Percentiles rank a stretch among this genome's conserved stretches.
These are phyloP conservation scores for Umbilicaria muhlenbergii DNA, from an alignment of 495 filamentous ascomycete genomes.

Conservation along the genomic window DNA sequence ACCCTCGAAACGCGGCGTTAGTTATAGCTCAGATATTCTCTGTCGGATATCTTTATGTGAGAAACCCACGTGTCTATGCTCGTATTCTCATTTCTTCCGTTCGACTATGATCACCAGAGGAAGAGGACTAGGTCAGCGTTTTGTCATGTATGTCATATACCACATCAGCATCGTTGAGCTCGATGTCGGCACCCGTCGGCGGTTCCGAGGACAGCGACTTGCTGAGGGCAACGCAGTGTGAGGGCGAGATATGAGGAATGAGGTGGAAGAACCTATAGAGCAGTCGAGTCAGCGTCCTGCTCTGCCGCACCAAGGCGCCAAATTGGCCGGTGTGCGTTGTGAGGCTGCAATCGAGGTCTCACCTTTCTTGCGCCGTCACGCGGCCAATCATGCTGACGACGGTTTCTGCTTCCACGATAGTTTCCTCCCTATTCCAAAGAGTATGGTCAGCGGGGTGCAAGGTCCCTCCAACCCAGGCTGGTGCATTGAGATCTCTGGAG, in stretches of 20 bases:
- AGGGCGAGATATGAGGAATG: conserved; percentile 18
- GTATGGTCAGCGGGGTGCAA: background rate
- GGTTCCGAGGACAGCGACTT: conserved; percentile 21
- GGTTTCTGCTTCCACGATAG: conserved; percentile 33
- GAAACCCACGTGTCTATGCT: conserved; percentile 38
- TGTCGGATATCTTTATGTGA: conserved; percentile 1
- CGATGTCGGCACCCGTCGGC: conserved; percentile 19
- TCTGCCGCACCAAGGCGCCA: background rate
- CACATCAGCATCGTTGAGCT: conserved; percentile 22
- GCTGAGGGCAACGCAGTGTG: conserved; percentile 24
- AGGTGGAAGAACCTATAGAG: conserved; percentile 22
- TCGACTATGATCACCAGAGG: conserved; percentile 31
- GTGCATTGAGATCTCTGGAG: background rate
- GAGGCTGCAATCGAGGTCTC: conserved; percentile 12
- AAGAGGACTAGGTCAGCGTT: conserved; percentile 39
- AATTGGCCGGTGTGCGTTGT: conserved; percentile 8
- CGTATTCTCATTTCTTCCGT: conserved; percentile 35
- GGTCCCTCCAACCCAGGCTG: background rate
- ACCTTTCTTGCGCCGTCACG: conserved; percentile 79
- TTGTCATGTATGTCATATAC: conserved; percentile 33
- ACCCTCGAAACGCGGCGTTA: conserved; percentile 9
- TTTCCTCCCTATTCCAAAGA: conserved; percentile 15
- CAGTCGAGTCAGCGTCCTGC: background rate
- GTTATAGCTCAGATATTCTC: conserved; percentile 1
- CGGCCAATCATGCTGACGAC: conserved; percentile 40